phyloP scores from a whole-genome alignment of 371 early-diverging fungal genomes.

The Mucor mucedo region DNA sequence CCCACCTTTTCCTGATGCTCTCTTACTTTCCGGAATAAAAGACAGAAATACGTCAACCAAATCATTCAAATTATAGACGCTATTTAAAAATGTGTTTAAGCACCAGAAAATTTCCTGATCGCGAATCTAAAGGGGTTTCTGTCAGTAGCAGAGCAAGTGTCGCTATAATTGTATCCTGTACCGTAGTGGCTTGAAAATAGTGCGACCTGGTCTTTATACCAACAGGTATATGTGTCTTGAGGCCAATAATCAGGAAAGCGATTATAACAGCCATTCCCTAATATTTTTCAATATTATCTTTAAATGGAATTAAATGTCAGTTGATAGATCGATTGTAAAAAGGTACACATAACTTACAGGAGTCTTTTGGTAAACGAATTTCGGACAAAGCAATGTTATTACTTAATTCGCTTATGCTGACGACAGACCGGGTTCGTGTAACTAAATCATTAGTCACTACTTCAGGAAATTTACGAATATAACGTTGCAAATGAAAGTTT shows the following conservation, averaged over 20 bases:
- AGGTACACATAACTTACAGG: slow-evolving; percentile 41
- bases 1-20: slow-evolving; percentile 58
- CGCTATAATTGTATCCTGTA: slow-evolving; percentile 11
- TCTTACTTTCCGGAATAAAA: slow-evolving; percentile 46
- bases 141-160: no score
- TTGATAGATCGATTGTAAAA: no score
- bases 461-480: slow-evolving; percentile 49
- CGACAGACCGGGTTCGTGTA: slow-evolving; percentile 63
- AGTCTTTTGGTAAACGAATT: slow-evolving; percentile 73
- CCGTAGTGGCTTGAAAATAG: slow-evolving; percentile 74
- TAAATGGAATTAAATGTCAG: neutral
- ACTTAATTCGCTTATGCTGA: slow-evolving; percentile 60
- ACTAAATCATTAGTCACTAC: slow-evolving; percentile 56
- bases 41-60: slow-evolving; percentile 67
- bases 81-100: slow-evolving; percentile 73
- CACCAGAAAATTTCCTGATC: slow-evolving; percentile 70
- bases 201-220: slow-evolving; percentile 78
- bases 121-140: slow-evolving; percentile 29
- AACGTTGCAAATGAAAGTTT: slow-evolving; percentile 60
- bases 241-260: slow-evolving; percentile 59
- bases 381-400: slow-evolving; percentile 69
- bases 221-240: slow-evolving; percentile 68
- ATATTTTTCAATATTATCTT: slow-evolving; percentile 69
- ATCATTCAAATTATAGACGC: slow-evolving; percentile 82
- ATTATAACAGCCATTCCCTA: slow-evolving; percentile 57